Percentiles rank a stretch among this genome's conserved stretches.
These are phyloP conservation scores for Dillenia turbinata DNA, from an alignment of 164 flowering plant genomes.

Conservation along the genomic window DNA sequence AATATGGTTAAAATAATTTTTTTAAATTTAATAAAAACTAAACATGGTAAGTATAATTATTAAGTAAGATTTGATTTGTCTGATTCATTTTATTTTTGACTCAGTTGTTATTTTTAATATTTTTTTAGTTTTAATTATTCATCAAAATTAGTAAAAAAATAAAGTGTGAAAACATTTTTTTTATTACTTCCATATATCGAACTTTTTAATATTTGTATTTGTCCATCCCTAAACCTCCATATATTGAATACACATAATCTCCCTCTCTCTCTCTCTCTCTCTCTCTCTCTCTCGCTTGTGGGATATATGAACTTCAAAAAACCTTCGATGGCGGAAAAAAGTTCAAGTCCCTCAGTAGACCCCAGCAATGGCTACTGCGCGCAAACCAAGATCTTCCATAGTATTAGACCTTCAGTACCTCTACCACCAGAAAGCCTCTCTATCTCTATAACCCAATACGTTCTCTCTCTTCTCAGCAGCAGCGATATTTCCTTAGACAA, in stretches of 20 bases:
- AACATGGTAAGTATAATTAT: too few species aligned
- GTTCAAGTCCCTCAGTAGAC: background rate
- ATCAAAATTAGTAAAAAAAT: too few species aligned
- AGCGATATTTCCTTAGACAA: conserved; percentile 4
- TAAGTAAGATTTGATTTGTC: too few species aligned
- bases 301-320: background rate
- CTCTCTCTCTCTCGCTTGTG: background rate
- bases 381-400: conserved; percentile 31
- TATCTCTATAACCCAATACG: conserved; percentile 22
- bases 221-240: background rate
- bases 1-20: too few species aligned
- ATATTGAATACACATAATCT: background rate
- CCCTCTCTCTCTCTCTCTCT: background rate
- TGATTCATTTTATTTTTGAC: too few species aligned
- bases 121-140: too few species aligned
- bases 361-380: conserved; percentile 30
- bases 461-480: conserved; percentile 27
- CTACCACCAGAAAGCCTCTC: conserved; percentile 29
- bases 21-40: too few species aligned
- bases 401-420: conserved; percentile 23
- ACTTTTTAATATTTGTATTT: conserved; percentile 16
- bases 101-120: too few species aligned
- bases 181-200: conserved; percentile 11
- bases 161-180: background rate
- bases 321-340: background rate